Percentiles rank a stretch among this genome's conserved stretches.
Conservation (phyloP, 2,329 filamentous ascomycete genomes). For the Dothideomycetidae sp. region DNA sequence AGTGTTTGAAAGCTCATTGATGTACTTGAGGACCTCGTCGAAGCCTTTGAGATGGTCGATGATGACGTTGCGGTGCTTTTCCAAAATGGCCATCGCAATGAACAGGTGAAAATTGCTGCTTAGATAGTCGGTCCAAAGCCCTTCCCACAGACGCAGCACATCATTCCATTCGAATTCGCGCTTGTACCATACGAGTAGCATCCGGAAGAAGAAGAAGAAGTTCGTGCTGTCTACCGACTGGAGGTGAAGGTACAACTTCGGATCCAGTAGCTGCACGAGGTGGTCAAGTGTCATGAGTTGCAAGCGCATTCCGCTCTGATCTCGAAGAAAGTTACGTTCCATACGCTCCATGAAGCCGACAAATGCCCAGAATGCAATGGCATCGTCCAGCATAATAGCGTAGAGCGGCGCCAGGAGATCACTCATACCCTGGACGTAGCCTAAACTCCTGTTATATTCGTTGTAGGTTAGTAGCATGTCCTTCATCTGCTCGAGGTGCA, state of each 20-base stretch:
- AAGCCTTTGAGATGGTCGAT: conserved; percentile 90
- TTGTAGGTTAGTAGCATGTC: conserved; percentile 98
- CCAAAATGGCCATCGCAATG: conserved; percentile 79
- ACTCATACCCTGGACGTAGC: conserved; percentile 98
- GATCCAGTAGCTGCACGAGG: conserved; percentile 91
- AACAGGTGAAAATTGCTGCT: conserved; percentile 90
- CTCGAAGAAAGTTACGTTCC: conserved; percentile 91
- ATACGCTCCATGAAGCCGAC: conserved; percentile 94
- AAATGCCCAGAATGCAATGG: conserved; percentile 93
- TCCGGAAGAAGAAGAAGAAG: conserved; percentile 99
- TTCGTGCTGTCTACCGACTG: conserved; percentile 88
- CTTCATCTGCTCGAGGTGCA: conserved; percentile 97
- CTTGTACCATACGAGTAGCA: conserved; percentile 98
- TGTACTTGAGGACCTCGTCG: conserved; percentile 95
- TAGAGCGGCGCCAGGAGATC: conserved; percentile 93
- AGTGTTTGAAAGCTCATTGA: conserved; percentile 86
- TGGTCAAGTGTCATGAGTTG: conserved; percentile 88
- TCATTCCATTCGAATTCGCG: conserved; percentile 87
- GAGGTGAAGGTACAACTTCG: conserved; percentile 80
- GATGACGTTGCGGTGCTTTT: conserved; percentile 79
- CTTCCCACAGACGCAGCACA: conserved; percentile 79
- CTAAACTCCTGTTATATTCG: conserved; percentile 88
- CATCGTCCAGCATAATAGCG: conserved; percentile 93
- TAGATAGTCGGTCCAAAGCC: conserved; percentile 82
- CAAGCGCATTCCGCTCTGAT: conserved; percentile 89